Base-by-base conservation (phyloP, 1,284 basidiomycete genomes). In the Cutaneotrichosporon sp. region DNA sequence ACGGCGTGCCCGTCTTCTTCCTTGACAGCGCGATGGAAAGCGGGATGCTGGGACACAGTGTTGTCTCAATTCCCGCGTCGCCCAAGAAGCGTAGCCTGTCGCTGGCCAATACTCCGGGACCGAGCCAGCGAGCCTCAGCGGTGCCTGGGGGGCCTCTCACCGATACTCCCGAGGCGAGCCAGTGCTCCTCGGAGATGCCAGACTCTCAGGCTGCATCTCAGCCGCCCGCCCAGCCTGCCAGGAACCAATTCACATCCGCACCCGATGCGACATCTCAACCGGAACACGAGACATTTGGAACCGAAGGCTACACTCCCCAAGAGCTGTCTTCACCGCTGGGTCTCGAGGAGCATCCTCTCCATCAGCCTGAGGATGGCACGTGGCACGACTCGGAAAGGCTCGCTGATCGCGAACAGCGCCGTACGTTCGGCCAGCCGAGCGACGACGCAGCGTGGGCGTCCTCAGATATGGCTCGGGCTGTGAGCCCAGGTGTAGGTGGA, bases 1-100 rank as follows among this genome's bases (percentile, higher is more conserved):
- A 68, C 42, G 63, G 62, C 21, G 65, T 64, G 34, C 65, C 63
- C 18, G 66, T 65, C 10, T 68, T 61, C 60, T 68, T 68, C 55
- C 64, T 68, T 42, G 64, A 65, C 62, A n/a, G 42, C 42, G 42
- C 16, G 18, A 16, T 46, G 18, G 64, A 65, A 59, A 58, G 62
- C 21, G 42, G 22, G 5, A 18, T 49, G 5, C 34, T 63, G 18
- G 57, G 56, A 13, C 57, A 49, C 26, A 31, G 34, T 7, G 30
- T 53, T 14, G 26, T 53, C 31, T 30, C 18, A 4, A 53, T 53
- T 30, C 7, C 26, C 7, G 51, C 51, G 18, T 53, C 30, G 26
- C 51, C 30, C 31, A 13, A 53, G 8, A 32, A 34, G 30, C 18
- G 51, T 18, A n/a, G 4, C 30, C 26, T 34, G 42, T 18, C 18